Conservation (phyloP, 2,329 filamentous ascomycete species). For the Basipetospora chlamydospora region DNA sequence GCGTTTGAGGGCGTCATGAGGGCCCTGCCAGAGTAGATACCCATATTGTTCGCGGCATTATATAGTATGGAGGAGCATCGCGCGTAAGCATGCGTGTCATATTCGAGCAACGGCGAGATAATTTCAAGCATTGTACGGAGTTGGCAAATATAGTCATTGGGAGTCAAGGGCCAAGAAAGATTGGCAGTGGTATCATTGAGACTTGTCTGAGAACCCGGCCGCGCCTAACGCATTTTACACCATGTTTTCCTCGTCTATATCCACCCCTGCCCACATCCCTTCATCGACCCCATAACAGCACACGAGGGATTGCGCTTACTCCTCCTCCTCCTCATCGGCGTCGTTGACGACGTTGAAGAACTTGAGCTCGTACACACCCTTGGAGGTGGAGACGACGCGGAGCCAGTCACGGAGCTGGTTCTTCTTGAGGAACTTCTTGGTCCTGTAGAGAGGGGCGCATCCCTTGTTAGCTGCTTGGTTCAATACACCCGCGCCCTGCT, state of each 20-base stretch:
- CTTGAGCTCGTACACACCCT: conserved; percentile 98
- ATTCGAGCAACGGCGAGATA: neutral
- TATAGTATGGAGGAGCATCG: neutral
- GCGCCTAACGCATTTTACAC: too few species aligned
- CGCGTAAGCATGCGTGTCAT: too few species aligned
- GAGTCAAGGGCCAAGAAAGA: conserved; percentile 1
- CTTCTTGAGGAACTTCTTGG: conserved; percentile 99
- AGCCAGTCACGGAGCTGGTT: conserved; percentile 99
- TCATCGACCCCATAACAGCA: too few species aligned
- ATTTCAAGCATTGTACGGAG: too few species aligned
- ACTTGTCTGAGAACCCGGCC: neutral
- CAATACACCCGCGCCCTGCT: too few species aligned
- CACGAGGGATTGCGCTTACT: conserved; percentile 46
- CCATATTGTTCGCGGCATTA: too few species aligned
- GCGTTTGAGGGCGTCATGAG: conserved; percentile 91
- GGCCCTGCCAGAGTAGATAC: conserved; percentile 29
- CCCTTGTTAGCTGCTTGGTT: too few species aligned
- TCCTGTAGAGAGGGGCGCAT: conserved; percentile 35
- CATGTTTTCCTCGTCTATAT: conserved; percentile 3
- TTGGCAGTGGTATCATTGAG: conserved; percentile 4
- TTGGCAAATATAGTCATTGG: too few species aligned
- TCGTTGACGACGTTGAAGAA: conserved; percentile 99
- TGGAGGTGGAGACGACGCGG: conserved; percentile 92
- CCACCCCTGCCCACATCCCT: conserved; percentile 1
- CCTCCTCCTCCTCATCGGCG: conserved; percentile 93